Conservation (phyloP, 2,329 filamentous ascomycete genomes). For the Diaporthe humulicola region DNA sequence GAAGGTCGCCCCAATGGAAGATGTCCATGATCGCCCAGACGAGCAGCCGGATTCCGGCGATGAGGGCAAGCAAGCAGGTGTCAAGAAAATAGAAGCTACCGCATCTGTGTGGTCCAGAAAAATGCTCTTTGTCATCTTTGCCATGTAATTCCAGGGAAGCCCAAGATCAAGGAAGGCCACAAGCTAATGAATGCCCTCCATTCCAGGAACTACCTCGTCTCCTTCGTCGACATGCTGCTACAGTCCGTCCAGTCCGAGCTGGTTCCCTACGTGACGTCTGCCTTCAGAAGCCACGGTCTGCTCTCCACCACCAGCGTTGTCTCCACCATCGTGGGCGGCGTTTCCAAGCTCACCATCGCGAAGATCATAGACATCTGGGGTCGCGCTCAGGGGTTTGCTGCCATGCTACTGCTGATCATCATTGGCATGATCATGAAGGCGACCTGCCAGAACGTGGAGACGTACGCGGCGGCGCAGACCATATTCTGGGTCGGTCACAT, state of each 20-base stretch:
- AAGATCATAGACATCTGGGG: constrained; percentile 78
- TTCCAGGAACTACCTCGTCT: constrained; percentile 11
- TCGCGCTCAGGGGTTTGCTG: constrained; percentile 71
- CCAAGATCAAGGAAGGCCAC: neutral
- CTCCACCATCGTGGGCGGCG: constrained; percentile 67
- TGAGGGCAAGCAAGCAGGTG: constrained; percentile 4
- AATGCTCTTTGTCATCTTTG: constrained; percentile 4
- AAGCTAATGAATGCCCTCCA: neutral
- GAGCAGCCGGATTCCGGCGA: neutral
- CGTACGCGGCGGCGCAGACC: constrained; percentile 74
- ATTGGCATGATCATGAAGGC: constrained; percentile 75
- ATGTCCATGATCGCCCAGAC: neutral
- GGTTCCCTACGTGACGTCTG: constrained; percentile 62
- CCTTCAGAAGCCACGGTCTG: constrained; percentile 65
- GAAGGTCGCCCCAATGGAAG: neutral
- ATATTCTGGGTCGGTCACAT: constrained; percentile 73
- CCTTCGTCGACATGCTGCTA: neutral
- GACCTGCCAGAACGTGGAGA: constrained; percentile 68
- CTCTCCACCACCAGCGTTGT: constrained; percentile 67
- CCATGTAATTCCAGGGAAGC: neutral
- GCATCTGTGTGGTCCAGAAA: constrained; percentile 1
- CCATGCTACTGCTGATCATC: constrained; percentile 65
- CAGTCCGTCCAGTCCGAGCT: constrained; percentile 43
- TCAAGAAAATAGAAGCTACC: neutral
- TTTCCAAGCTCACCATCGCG: constrained; percentile 75